Evolutionary conservation across 2,329 filamentous ascomycete genomes (phyloP).

Genomic region (Seiridium cupressi): DNA sequence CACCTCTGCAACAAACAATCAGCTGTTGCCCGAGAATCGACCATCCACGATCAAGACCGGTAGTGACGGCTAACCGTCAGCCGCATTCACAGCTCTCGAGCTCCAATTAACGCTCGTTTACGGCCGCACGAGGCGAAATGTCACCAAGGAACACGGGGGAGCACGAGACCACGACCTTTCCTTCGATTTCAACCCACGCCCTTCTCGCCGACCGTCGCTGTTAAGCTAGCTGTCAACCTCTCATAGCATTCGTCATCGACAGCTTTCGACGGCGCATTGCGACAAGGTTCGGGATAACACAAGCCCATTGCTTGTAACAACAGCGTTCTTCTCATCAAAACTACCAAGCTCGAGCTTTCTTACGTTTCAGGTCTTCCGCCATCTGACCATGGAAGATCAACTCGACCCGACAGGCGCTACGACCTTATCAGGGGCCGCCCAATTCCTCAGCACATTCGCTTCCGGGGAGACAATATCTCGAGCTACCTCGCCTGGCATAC

Average conservation of each 20-base stretch:
- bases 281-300: background rate
- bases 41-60: background rate
- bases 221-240: too few species aligned
- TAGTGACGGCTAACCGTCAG: background rate
- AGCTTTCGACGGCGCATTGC: conserved; percentile 12
- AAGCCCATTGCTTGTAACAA: background rate
- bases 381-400: conserved; percentile 33
- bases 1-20: too few species aligned
- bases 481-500: conserved; percentile 77
- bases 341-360: background rate
- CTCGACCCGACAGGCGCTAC: conserved; percentile 32
- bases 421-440: conserved; percentile 32
- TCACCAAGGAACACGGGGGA: background rate
- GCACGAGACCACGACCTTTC: background rate
- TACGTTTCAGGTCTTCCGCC: background rate
- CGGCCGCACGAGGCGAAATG: background rate
- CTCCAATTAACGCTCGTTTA: background rate
- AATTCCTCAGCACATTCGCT: conserved; percentile 37
- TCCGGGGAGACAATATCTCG: conserved; percentile 72
- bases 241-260: too few species aligned
- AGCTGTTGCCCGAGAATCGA: background rate
- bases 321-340: background rate
- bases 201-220: background rate
- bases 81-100: background rate
- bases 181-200: background rate